phyloP scores from a whole-genome alignment of 2,329 filamentous ascomycete species.

The Blastomyces gilchristii region DNA sequence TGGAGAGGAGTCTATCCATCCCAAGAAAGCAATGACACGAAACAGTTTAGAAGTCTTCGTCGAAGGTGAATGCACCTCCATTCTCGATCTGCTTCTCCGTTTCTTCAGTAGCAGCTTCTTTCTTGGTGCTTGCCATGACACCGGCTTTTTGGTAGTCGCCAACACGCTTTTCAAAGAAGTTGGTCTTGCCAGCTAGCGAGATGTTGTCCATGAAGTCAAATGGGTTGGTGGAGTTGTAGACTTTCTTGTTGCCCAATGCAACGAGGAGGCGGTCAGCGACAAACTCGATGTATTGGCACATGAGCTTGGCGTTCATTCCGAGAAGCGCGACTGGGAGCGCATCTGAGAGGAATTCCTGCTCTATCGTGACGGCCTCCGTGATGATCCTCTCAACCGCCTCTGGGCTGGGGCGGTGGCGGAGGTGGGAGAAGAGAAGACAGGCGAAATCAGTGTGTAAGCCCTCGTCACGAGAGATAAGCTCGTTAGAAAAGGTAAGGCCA shows the following conservation, averaged over 20 bases:
- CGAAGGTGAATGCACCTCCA: slow-evolving; percentile 74
- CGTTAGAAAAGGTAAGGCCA: slow-evolving; percentile 97
- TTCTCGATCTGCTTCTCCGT: slow-evolving; percentile 32
- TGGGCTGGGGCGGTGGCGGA: slow-evolving; percentile 81
- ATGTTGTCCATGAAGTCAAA: slow-evolving; percentile 99
- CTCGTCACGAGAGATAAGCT: slow-evolving; percentile 98
- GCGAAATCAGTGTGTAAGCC: slow-evolving; percentile 99
- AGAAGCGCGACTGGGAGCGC: slow-evolving; percentile 85
- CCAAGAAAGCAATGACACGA: slow-evolving; percentile 6
- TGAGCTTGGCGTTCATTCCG: slow-evolving; percentile 92
- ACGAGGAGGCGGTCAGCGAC: slow-evolving; percentile 91
- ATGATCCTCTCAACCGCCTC: slow-evolving; percentile 78
- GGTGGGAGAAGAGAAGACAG: slow-evolving; percentile 92
- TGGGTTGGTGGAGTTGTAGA: slow-evolving; percentile 86
- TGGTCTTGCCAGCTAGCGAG: slow-evolving; percentile 96
- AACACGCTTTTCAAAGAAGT: slow-evolving; percentile 99
- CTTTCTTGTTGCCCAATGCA: slow-evolving; percentile 86
- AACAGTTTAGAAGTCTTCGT: slow-evolving; percentile 79
- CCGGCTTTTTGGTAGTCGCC: slow-evolving; percentile 99
- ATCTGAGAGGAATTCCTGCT: slow-evolving; percentile 96
- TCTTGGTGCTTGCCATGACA: slow-evolving; percentile 89
- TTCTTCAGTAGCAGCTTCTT: slow-evolving; percentile 49
- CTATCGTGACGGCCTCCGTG: slow-evolving; percentile 82
- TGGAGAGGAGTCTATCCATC: neutral
- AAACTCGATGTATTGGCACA: slow-evolving; percentile 99